Evolutionary conservation across 495 filamentous ascomycete genomes (phyloP), one percentile per base, ranked within the genome.

Genomic region (Tuber microsphaerosporum): DNA sequence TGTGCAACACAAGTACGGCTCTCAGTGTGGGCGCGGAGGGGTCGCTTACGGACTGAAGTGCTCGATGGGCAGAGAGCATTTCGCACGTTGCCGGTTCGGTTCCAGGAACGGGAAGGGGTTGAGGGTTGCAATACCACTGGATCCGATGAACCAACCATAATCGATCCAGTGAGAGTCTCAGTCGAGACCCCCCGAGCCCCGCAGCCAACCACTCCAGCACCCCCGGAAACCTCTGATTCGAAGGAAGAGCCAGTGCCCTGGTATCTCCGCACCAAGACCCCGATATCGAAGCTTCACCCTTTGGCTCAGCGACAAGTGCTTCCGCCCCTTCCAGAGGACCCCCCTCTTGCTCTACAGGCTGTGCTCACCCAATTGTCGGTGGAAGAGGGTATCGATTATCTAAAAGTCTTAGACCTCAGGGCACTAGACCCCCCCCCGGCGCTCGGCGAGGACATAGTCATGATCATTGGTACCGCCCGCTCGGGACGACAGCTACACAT

Each of bases 401-500:
- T 99, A 73, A 86, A 85, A 9, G 78, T 99, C 17, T 85, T 94
- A 71, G 95, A 99, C 83, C 87, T 98, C 34, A 92, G 95, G 72
- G 84, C 87, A 34, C 86, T 97, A 70, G 92, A 97, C 80, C 94
- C 93, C 0, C 91, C 95, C 0, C 89, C 95, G 1, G 93, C 94
- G 0, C 86, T 98, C 48, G 95, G 95, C 12, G 88, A 93, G 22
- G 91, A 93, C 81, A 87, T 97, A 51, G 87, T 99, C 44, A 98
- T 98, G 95, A 83, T 98, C 51, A 86, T 98, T 76, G 94, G 93
- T n/a, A 96, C 93, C 26, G 93, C 94, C 34, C 90, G 96, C 70
- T 94, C 92, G 76, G 92, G 97, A 79, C 94, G 93, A 74, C 96
- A 99, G 85, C 85, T 98, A 41, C 94, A 97, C 80, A 92, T 96